phyloP scores from a whole-genome alignment of 306 rosid species.

The Geum urbanum region DNA sequence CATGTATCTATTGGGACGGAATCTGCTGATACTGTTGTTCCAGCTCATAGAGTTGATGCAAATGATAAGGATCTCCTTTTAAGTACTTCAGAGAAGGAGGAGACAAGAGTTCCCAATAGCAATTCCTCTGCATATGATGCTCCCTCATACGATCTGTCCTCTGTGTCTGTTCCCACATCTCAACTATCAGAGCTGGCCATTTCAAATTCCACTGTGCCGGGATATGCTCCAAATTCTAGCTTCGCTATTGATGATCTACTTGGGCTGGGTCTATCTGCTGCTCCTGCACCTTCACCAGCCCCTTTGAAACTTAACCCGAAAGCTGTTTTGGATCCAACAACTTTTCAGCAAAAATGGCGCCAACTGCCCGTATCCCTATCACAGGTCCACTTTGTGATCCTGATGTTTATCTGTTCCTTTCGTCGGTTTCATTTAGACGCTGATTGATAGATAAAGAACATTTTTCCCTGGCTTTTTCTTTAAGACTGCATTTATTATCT shows the following conservation, averaged over 20 bases:
- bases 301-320: constrained; percentile 74
- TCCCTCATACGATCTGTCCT: constrained; percentile 61
- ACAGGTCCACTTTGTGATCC: constrained; percentile 53
- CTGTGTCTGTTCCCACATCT: constrained; percentile 48
- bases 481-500: constrained; percentile 8
- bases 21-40: constrained; percentile 67
- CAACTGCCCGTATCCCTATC: constrained; percentile 79
- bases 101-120: constrained; percentile 52
- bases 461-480: background rate
- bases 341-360: constrained; percentile 99
- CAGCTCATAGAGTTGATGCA: constrained; percentile 81
- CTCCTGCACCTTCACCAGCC: constrained; percentile 57
- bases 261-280: constrained; percentile 59
- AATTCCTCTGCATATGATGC: constrained; percentile 78
- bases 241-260: constrained; percentile 85
- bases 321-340: constrained; percentile 75
- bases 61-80: constrained; percentile 96
- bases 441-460: background rate
- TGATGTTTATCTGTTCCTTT: constrained; percentile 18
- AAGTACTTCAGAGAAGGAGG: constrained; percentile 78
- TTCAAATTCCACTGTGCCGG: constrained; percentile 36
- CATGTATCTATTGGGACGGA: constrained; percentile 66
- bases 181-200: constrained; percentile 55
- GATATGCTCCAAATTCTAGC: constrained; percentile 51
- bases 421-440: background rate